Conservation (phyloP, 805 yeast species). For the Brettanomyces custersianus region DNA sequence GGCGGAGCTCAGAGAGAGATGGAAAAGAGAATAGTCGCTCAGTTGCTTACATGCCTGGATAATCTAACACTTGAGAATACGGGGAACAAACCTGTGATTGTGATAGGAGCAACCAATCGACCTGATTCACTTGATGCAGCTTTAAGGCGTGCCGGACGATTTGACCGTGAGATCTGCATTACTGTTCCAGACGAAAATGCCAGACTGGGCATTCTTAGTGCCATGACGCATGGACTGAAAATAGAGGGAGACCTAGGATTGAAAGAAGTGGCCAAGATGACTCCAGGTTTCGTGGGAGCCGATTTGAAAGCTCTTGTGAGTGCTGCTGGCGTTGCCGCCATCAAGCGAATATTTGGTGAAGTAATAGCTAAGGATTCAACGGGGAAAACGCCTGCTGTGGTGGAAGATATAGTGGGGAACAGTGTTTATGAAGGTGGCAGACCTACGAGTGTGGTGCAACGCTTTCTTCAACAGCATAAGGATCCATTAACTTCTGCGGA, state of each 20-base stretch:
- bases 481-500: slow-evolving; percentile 70
- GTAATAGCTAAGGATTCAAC: slow-evolving; percentile 29
- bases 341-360: slow-evolving; percentile 76
- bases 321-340: slow-evolving; percentile 92
- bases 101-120: slow-evolving; percentile 93
- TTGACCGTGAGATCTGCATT: slow-evolving; percentile 88
- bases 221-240: slow-evolving; percentile 62
- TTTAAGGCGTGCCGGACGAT: slow-evolving; percentile 90
- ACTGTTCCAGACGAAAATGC: slow-evolving; percentile 90
- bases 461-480: slow-evolving; percentile 67
- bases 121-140: slow-evolving; percentile 96
- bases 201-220: slow-evolving; percentile 62
- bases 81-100: slow-evolving; percentile 85
- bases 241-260: slow-evolving; percentile 67
- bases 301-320: slow-evolving; percentile 89
- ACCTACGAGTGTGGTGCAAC: no score
- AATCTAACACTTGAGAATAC: slow-evolving; percentile 83
- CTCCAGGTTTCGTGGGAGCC: slow-evolving; percentile 98
- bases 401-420: neutral
- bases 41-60: slow-evolving; percentile 88
- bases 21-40: slow-evolving; percentile 97
- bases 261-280: slow-evolving; percentile 69
- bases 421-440: neutral
- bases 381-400: slow-evolving; percentile 16
- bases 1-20: slow-evolving; percentile 97